phyloP scores from a whole-genome alignment of 768 basidiomycete species.

The Boletus speciosus region DNA sequence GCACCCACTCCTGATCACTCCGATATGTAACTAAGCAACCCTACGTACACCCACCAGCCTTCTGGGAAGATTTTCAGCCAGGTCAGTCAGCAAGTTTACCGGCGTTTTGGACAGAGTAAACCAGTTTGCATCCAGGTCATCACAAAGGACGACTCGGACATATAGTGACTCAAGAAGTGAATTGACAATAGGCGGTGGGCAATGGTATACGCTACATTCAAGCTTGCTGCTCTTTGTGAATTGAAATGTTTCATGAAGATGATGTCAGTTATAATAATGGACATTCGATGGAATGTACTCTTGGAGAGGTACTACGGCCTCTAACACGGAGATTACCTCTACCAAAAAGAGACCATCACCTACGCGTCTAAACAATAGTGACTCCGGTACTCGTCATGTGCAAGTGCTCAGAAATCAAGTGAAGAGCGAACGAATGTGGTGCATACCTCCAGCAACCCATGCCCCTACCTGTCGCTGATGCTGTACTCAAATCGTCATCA shows the following conservation, averaged over 20 bases:
- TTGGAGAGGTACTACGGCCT: slow-evolving; percentile 69
- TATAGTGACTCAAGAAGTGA: slow-evolving; percentile 68
- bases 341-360: slow-evolving; percentile 24
- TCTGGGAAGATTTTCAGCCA: background rate
- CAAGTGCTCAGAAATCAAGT: slow-evolving; percentile 2
- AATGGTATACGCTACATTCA: slow-evolving; percentile 50
- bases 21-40: slow-evolving; percentile 69
- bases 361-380: slow-evolving; percentile 78
- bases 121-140: slow-evolving; percentile 41
- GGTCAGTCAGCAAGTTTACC: slow-evolving; percentile 3
- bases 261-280: slow-evolving; percentile 4
- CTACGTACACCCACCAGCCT: slow-evolving; percentile 22
- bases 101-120: slow-evolving; percentile 3
- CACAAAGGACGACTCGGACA: slow-evolving; percentile 55
- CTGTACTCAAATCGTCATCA: slow-evolving; percentile 69
- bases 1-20: background rate
- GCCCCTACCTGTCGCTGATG: slow-evolving; percentile 83
- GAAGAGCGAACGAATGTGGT: slow-evolving; percentile 6
- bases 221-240: slow-evolving; percentile 63
- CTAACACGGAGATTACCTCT: slow-evolving; percentile 36
- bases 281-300: slow-evolving; percentile 40
- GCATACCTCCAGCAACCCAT: slow-evolving; percentile 76
- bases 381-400: slow-evolving; percentile 50
- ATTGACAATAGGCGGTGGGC: slow-evolving; percentile 34
- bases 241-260: slow-evolving; percentile 10